A percentile compares a stretch with the other conserved stretches of the same genome.
Conservation (phyloP, 208 protist species). For the Acanthamoeba royreba region DNA sequence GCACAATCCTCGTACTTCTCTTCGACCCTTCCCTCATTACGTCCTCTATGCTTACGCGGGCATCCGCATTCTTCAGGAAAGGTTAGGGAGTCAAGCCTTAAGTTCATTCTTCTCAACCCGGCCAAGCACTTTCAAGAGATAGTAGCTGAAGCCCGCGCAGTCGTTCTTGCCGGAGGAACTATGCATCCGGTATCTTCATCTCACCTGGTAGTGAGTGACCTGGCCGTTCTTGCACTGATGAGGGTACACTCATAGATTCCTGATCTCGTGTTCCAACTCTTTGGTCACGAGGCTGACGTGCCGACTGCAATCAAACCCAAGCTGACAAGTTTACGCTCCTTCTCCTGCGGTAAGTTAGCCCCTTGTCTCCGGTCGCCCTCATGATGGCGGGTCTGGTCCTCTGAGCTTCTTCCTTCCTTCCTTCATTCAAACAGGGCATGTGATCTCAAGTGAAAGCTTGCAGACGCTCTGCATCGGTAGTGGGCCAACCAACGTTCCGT, state of each 20-base stretch:
- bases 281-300: not conserved
- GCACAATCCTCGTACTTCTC: not conserved
- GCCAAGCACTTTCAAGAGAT: conserved; percentile 78
- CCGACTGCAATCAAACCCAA: conserved; percentile 62
- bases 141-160: conserved; percentile 69
- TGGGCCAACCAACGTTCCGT: conserved; percentile 42
- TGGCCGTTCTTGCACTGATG: not conserved
- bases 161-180: conserved; percentile 63
- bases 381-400: not conserved
- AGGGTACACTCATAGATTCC: not conserved
- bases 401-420: not conserved
- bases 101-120: conserved; percentile 78
- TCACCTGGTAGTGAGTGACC: not conserved
- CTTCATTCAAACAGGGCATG: conserved; percentile 40
- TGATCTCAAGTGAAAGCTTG: conserved; percentile 55
- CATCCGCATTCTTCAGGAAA: not conserved
- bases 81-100: not conserved
- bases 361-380: not conserved
- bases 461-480: conserved; percentile 21
- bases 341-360: not conserved
- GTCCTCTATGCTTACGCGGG: not conserved
- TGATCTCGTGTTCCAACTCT: conserved; percentile 50
- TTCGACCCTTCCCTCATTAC: not conserved
- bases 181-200: conserved; percentile 36
- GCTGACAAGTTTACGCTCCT: not conserved